These are phyloP conservation scores for Mucor sp. DNA, from an alignment of 371 early-diverging fungal genomes.

Conservation along the genomic window DNA sequence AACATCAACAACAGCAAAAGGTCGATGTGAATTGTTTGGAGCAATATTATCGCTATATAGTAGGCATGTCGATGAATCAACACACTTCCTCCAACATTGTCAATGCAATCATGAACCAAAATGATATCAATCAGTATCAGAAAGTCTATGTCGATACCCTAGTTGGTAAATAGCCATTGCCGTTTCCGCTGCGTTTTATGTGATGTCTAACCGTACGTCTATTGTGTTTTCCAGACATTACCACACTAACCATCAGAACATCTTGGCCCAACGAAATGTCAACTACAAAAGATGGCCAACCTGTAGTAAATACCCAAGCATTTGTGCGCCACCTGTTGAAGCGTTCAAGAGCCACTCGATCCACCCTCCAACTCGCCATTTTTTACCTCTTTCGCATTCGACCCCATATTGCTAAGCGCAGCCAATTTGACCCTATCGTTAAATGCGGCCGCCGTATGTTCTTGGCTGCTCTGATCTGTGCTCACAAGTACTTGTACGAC, in stretches of 20 bases:
- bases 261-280: slow-evolving; percentile 38
- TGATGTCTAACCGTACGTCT: slow-evolving; percentile 28
- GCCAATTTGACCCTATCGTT: slow-evolving; percentile 40
- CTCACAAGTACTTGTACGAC: slow-evolving; percentile 82
- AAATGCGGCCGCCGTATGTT: slow-evolving; percentile 82
- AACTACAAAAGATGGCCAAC: slow-evolving; percentile 39
- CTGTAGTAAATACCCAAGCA: slow-evolving; percentile 63
- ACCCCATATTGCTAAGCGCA: slow-evolving; percentile 37
- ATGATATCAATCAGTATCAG: slow-evolving; percentile 22
- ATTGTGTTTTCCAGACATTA: slow-evolving; percentile 41
- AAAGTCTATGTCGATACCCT: slow-evolving; percentile 47
- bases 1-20: slow-evolving; percentile 5
- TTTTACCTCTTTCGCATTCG: slow-evolving; percentile 71
- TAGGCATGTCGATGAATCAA: slow-evolving; percentile 20
- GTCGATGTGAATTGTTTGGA: slow-evolving; percentile 13
- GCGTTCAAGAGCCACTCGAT: slow-evolving; percentile 78
- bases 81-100: slow-evolving; percentile 11
- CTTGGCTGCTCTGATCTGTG: slow-evolving; percentile 75
- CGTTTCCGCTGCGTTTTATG: not conserved
- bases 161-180: slow-evolving; percentile 35
- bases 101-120: slow-evolving; percentile 20
- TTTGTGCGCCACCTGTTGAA: slow-evolving; percentile 80
- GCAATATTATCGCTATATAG: slow-evolving; percentile 25
- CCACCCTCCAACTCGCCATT: slow-evolving; percentile 77
- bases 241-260: slow-evolving; percentile 49